A percentile compares a stretch with the other conserved stretches of the same genome.
These are phyloP conservation scores for Dothistroma pini DNA, from an alignment of 2,329 filamentous ascomycete species.

Conservation along the genomic window DNA sequence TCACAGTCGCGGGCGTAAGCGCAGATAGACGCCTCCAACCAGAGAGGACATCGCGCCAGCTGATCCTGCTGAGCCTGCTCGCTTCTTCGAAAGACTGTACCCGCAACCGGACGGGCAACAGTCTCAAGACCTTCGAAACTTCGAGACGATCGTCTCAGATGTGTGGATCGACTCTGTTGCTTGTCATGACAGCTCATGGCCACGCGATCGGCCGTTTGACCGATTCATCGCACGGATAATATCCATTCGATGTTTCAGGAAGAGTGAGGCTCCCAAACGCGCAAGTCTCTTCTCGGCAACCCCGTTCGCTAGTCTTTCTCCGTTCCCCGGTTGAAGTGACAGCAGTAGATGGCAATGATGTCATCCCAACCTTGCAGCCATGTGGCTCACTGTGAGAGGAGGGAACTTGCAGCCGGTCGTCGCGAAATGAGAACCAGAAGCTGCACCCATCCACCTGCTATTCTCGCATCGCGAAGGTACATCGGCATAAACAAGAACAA, in stretches of 20 bases:
- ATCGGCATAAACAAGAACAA: not conserved
- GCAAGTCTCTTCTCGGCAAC: not conserved
- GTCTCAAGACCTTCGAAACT: not conserved
- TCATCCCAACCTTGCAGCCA: not conserved
- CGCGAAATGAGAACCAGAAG: not conserved
- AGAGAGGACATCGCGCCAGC: not conserved
- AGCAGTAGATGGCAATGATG: not conserved
- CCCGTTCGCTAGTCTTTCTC: not conserved
- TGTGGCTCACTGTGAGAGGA: not conserved
- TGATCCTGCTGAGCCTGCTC: not conserved
- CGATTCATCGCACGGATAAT: not conserved
- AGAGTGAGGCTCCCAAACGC: not conserved
- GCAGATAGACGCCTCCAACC: conserved; percentile 1
- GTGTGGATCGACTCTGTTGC: not conserved
- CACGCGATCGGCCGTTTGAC: not conserved
- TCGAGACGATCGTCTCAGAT: not conserved
- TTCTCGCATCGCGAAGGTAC: not conserved
- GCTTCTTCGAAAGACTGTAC: not conserved
- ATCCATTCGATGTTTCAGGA: not conserved
- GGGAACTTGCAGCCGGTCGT: not conserved
- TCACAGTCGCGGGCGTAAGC: not conserved
- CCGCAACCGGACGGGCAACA: not conserved
- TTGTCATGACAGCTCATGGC: not conserved
- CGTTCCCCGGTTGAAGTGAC: not conserved
- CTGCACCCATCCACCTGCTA: not conserved